A percentile compares a stretch with the other conserved stretches of the same genome.
phyloP scores from a whole-genome alignment of 1,284 basidiomycete genomes.

The Cutaneotrichosporon cyanovorans region DNA sequence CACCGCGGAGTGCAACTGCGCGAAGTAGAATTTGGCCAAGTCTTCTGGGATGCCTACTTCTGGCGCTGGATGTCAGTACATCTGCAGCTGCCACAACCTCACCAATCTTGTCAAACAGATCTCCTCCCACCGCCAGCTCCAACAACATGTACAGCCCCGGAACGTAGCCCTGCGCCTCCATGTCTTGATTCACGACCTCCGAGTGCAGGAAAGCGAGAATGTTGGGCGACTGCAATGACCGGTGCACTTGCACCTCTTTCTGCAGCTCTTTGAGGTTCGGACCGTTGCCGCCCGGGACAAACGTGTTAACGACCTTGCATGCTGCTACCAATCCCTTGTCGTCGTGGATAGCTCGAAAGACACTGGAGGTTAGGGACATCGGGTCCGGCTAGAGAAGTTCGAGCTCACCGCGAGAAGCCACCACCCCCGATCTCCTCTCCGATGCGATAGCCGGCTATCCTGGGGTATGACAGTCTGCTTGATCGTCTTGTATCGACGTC shows the following conservation, averaged over 20 bases:
- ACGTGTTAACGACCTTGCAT: slow-evolving; percentile 69
- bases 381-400: not conserved
- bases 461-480: slow-evolving; percentile 22
- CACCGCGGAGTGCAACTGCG: slow-evolving; percentile 72
- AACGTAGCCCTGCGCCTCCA: slow-evolving; percentile 47
- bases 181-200: slow-evolving; percentile 63
- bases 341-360: slow-evolving; percentile 70
- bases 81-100: slow-evolving; percentile 15
- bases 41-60: slow-evolving; percentile 83
- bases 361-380: slow-evolving; percentile 50
- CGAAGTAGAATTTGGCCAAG: slow-evolving; percentile 84
- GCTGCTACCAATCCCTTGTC: slow-evolving; percentile 59
- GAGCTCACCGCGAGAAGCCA: slow-evolving; percentile 64
- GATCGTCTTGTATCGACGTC: slow-evolving; percentile 6
- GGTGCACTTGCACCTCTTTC: slow-evolving; percentile 89
- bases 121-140: slow-evolving; percentile 87
- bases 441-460: slow-evolving; percentile 58
- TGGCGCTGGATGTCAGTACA: slow-evolving; percentile 53
- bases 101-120: slow-evolving; percentile 98
- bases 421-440: slow-evolving; percentile 72
- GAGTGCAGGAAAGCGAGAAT: slow-evolving; percentile 79
- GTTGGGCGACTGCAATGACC: slow-evolving; percentile 69
- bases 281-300: slow-evolving; percentile 28
- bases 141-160: slow-evolving; percentile 87
- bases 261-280: slow-evolving; percentile 64